A percentile compares a stretch with the other conserved stretches of the same genome.
These are phyloP conservation scores for Beauveria pseudobassiana DNA, from an alignment of 2,329 filamentous ascomycete species.

Conservation along the genomic window DNA sequence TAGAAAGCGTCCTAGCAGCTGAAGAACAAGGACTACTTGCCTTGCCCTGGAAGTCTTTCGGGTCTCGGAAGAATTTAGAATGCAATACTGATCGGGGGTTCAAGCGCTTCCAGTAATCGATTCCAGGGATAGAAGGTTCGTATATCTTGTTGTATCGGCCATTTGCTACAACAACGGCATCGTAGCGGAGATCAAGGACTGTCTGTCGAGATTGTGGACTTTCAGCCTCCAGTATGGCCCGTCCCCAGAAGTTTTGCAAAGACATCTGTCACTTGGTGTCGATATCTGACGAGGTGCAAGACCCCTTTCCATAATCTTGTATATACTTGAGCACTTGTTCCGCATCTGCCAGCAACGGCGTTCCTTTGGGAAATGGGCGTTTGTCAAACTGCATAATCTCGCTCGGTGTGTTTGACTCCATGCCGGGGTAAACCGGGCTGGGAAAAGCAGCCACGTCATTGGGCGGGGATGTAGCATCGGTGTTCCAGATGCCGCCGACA, in stretches of 20 bases:
- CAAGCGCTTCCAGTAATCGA: neutral
- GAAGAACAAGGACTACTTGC: neutral
- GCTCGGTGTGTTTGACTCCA: conserved; percentile 5
- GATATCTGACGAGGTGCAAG: neutral
- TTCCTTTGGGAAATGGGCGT: neutral
- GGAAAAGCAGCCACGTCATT: neutral
- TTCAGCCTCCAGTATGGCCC: neutral
- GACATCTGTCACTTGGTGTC: conserved; percentile 1
- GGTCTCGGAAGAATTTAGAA: conserved; percentile 1
- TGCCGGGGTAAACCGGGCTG: neutral
- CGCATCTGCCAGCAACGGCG: neutral
- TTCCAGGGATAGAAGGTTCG: conserved; percentile 1
- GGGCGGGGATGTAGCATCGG: neutral
- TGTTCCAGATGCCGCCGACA: neutral
- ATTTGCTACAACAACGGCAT: neutral
- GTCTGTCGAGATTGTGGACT: neutral
- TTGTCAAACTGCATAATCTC: conserved; percentile 1
- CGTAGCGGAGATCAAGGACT: neutral
- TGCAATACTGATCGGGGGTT: neutral
- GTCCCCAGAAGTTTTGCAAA: neutral
- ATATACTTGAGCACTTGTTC: neutral
- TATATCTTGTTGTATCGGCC: neutral
- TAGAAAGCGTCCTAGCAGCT: no score
- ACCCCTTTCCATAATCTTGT: neutral
- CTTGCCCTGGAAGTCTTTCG: neutral